Evolutionary conservation across 2,329 filamentous ascomycete species (phyloP).

Genomic region (Paraconiothyrium sp.): DNA sequence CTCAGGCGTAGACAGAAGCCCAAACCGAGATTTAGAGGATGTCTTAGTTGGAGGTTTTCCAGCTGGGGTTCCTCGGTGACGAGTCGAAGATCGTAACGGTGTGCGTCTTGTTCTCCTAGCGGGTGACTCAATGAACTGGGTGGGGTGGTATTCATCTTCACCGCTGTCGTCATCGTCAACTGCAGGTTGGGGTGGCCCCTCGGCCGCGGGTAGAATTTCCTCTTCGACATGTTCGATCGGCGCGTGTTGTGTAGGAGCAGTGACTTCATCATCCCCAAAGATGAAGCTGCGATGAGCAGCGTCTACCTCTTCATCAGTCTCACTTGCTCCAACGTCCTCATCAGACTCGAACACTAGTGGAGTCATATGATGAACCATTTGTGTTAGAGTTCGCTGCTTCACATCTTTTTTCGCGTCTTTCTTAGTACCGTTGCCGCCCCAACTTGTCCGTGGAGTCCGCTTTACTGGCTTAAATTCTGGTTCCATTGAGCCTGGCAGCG

Average conservation of each 20-base stretch:
- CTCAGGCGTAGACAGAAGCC: conserved; percentile 45
- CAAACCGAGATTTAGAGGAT: conserved; percentile 32
- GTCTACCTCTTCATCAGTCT: conserved; percentile 20
- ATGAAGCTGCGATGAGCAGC: conserved; percentile 9
- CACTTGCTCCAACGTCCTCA: conserved; percentile 27
- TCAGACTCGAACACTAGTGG: conserved; percentile 28
- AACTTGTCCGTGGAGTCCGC: conserved; percentile 31
- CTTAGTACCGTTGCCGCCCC: conserved; percentile 26
- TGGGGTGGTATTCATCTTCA: conserved; percentile 40
- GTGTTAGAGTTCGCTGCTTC: conserved; percentile 45
- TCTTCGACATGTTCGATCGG: conserved; percentile 25
- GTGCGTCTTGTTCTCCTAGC: conserved; percentile 23
- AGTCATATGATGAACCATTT: conserved; percentile 44
- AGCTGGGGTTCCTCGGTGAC: neutral
- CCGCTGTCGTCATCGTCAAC: conserved; percentile 12
- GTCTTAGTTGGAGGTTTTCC: neutral
- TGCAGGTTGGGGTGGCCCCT: neutral
- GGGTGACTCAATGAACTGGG: conserved; percentile 38
- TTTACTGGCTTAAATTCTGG: conserved; percentile 38
- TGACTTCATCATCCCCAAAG: conserved; percentile 18
- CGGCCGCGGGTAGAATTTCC: neutral
- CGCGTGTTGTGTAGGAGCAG: neutral
- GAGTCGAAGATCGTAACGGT: conserved; percentile 17
- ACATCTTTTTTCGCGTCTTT: conserved; percentile 32
- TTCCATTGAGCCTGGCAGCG: conserved; percentile 28